A percentile compares a stretch with the other conserved stretches of the same genome.
Conservation (phyloP, 371 early-diverging fungal genomes). For the Apophysomyces variabilis region DNA sequence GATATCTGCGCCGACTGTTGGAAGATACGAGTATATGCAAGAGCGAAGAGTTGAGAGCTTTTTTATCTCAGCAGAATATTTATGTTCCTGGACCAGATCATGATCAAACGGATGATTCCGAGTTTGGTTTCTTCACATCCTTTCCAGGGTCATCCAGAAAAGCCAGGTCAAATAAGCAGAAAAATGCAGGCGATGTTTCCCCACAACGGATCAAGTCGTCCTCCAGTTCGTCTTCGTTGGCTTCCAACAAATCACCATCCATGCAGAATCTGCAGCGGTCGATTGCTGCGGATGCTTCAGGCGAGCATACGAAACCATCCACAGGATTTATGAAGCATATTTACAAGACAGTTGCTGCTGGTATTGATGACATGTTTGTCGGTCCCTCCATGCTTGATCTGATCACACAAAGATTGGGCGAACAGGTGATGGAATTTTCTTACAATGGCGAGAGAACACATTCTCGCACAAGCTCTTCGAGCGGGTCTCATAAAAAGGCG, state of each 20-base stretch:
- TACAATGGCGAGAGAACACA: conserved; percentile 15
- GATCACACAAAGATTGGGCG: conserved; percentile 72
- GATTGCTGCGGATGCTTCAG: neutral
- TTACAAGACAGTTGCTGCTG: conserved; percentile 72
- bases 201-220: conserved; percentile 22
- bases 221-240: conserved; percentile 20
- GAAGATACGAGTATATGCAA: conserved; percentile 58
- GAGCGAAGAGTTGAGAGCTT: conserved; percentile 60
- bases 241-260: conserved; percentile 15
- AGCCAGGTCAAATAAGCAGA: neutral
- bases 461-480: conserved; percentile 9
- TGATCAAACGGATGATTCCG: conserved; percentile 16
- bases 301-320: conserved; percentile 17
- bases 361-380: conserved; percentile 69
- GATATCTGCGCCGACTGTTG: conserved; percentile 71
- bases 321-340: conserved; percentile 72
- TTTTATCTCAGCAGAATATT: conserved; percentile 68
- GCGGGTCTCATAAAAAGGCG: neutral
- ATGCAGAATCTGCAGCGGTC: conserved; percentile 14
- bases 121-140: conserved; percentile 24
- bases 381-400: conserved; percentile 74
- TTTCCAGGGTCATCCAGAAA: conserved; percentile 13
- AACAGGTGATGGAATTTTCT: conserved; percentile 63
- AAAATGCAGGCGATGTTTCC: neutral
- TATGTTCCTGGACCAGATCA: conserved; percentile 51